Evolutionary conservation across 179 eudicot genomes (phyloP).

Genomic region (Kewa caespitosa): DNA sequence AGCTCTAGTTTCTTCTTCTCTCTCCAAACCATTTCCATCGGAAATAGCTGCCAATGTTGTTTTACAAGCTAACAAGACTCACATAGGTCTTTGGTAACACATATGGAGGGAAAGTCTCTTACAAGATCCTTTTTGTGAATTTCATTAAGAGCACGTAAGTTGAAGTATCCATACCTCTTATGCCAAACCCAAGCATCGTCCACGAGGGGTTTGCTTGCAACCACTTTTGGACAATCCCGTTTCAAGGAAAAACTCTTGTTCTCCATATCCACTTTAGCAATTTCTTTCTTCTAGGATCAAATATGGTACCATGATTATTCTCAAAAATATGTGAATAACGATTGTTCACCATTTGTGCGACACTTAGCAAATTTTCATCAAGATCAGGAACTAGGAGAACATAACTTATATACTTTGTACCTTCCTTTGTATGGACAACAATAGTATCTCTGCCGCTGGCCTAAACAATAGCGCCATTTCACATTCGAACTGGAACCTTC

Average conservation of each 20-base stretch:
- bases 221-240: not conserved
- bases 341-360: conserved; percentile 21
- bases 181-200: conserved; percentile 22
- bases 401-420: conserved; percentile 12
- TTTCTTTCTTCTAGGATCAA: not conserved
- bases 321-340: conserved; percentile 16
- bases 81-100: not conserved
- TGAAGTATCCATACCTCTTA: conserved; percentile 21
- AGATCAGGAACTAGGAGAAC: conserved; percentile 14
- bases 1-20: not conserved
- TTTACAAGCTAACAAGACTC: not conserved
- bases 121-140: conserved; percentile 9
- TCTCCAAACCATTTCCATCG: not conserved
- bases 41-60: not conserved
- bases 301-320: conserved; percentile 14
- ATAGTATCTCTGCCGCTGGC: conserved; percentile 17
- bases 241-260: conserved; percentile 9
- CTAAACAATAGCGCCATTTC: conserved; percentile 11
- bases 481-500: conserved; percentile 6
- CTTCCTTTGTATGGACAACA: conserved; percentile 17
- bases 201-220: not conserved
- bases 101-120: not conserved
- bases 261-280: not conserved
- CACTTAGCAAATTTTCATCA: conserved; percentile 20
- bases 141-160: conserved; percentile 12